Evolutionary conservation across 139 green algal species (phyloP).

Genomic region (Dunaliella sp.): DNA sequence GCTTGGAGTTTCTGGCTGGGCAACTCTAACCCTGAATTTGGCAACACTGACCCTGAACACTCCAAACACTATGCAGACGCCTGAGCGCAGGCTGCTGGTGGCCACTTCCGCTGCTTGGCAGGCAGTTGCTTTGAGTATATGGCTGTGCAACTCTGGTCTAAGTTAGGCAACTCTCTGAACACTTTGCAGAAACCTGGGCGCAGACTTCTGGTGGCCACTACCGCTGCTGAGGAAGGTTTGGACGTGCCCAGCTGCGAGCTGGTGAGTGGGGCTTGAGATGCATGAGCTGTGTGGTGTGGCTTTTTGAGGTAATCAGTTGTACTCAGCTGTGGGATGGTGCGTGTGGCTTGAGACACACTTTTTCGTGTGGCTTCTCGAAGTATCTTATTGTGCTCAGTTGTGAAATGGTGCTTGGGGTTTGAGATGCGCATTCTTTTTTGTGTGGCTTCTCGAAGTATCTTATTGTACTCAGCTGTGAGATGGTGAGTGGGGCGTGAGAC

Average conservation of each 20-base stretch:
- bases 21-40: too few species aligned
- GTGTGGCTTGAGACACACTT: background rate
- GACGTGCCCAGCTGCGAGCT: constrained; percentile 37
- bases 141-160: too few species aligned
- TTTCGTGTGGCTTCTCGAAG: background rate
- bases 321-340: background rate
- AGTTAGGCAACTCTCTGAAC: too few species aligned
- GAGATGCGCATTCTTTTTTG: background rate
- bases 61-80: too few species aligned
- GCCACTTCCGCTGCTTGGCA: too few species aligned
- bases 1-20: too few species aligned
- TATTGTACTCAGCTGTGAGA: background rate
- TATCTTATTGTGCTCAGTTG: background rate
- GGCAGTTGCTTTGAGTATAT: too few species aligned
- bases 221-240: constrained; percentile 41
- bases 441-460: background rate
- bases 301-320: background rate
- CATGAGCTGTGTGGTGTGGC: background rate
- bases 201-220: constrained; percentile 38
- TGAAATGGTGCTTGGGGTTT: background rate
- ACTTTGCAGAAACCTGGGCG: constrained; percentile 18
- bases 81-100: too few species aligned
- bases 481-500: background rate
- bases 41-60: too few species aligned
- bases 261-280: background rate